Evolutionary conservation across 2,329 filamentous ascomycete species (phyloP).

Genomic region (Ophiocordyceps camponoti-rufipedis): DNA sequence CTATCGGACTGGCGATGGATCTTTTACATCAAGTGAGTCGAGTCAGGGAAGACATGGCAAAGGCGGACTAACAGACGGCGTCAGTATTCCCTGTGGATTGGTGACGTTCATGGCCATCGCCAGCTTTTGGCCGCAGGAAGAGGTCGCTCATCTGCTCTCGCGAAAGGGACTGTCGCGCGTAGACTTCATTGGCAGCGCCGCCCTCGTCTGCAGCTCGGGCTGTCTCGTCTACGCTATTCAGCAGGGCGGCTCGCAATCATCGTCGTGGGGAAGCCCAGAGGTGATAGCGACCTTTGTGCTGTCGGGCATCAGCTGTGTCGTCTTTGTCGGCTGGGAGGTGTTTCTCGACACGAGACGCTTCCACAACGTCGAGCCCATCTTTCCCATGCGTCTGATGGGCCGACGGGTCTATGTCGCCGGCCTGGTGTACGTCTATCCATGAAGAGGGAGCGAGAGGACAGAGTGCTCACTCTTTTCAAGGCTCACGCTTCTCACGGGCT

Average conservation of each 20-base stretch:
- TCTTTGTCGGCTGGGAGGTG: conserved; percentile 33
- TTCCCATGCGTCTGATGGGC: conserved; percentile 28
- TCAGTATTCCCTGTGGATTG: conserved; percentile 29
- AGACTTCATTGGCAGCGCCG: conserved; percentile 31
- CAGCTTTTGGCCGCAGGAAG: conserved; percentile 24
- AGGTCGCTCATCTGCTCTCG: conserved; percentile 17
- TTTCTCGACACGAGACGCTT: conserved; percentile 19
- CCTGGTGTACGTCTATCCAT: conserved; percentile 21
- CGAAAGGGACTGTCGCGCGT: conserved; percentile 25
- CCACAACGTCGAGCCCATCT: conserved; percentile 31
- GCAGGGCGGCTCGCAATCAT: conserved; percentile 33
- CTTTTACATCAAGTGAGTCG: conserved; percentile 40
- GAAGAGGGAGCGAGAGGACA: not conserved
- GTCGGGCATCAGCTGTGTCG: conserved; percentile 26
- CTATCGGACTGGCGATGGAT: conserved; percentile 37
- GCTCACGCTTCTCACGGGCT: conserved; percentile 37
- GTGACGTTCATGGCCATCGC: conserved; percentile 26
- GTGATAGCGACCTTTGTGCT: conserved; percentile 30
- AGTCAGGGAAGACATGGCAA: not conserved
- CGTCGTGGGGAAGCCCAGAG: conserved; percentile 30
- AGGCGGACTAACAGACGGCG: conserved; percentile 3
- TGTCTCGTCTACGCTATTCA: conserved; percentile 38
- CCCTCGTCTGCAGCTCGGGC: conserved; percentile 32
- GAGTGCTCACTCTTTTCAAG: conserved; percentile 11
- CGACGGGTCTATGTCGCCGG: conserved; percentile 31